phyloP scores from a whole-genome alignment of 495 filamentous ascomycete genomes.

The Aspergillus baeticus region DNA sequence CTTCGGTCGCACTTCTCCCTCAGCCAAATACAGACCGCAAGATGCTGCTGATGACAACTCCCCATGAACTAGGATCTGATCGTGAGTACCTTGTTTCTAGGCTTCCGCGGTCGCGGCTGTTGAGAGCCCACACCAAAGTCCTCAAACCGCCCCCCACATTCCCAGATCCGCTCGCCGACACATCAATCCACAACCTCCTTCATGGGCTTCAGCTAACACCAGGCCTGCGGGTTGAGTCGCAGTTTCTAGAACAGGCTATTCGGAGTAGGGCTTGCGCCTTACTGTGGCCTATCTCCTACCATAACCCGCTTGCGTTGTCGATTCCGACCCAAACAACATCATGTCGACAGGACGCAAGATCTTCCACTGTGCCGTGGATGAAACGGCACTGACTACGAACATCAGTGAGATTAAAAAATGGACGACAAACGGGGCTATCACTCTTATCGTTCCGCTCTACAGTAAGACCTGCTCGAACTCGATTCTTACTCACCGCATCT shows the following conservation, averaged over 20 bases:
- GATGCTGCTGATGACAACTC: conserved; percentile 42
- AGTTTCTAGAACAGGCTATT: conserved; percentile 34
- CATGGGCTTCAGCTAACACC: conserved; percentile 33
- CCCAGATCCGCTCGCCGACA: conserved; percentile 30
- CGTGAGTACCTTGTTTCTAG: conserved; percentile 29
- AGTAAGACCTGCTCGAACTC: conserved; percentile 45
- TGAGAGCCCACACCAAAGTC: conserved; percentile 9
- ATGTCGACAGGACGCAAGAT: conserved; percentile 58
- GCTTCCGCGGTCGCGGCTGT: not conserved
- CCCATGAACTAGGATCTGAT: conserved; percentile 28
- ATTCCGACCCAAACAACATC: conserved; percentile 11
- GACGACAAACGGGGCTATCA: conserved; percentile 62
- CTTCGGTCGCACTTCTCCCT: conserved; percentile 5
- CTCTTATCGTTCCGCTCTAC: conserved; percentile 66
- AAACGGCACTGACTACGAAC: conserved; percentile 66
- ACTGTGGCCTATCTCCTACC: conserved; percentile 1
- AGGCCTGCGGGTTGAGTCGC: conserved; percentile 30
- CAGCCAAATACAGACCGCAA: conserved; percentile 22
- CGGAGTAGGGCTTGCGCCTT: conserved; percentile 32
- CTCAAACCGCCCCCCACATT: conserved; percentile 36
- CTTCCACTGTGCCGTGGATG: conserved; percentile 74
- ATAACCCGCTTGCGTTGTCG: conserved; percentile 16
- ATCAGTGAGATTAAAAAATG: conserved; percentile 70
- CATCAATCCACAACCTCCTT: conserved; percentile 33
- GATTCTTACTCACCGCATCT: conserved; percentile 8